Evolutionary conservation across 2,329 filamentous ascomycete species (phyloP).

Genomic region (Metarhizium sp.): DNA sequence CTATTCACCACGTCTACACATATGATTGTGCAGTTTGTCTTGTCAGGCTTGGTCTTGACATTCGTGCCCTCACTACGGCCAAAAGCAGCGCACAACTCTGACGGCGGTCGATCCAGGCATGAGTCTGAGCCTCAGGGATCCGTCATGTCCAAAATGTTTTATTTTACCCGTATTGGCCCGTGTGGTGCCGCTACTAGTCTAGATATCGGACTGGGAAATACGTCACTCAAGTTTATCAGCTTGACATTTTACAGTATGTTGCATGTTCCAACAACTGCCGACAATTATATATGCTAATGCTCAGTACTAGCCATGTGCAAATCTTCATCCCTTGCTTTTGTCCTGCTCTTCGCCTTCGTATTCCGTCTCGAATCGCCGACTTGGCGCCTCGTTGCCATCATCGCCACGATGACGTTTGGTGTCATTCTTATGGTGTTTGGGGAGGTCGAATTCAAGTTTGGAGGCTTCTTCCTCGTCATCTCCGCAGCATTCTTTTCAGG

Average conservation of each 20-base stretch:
- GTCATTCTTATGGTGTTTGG: constrained; percentile 98
- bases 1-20: constrained; percentile 92
- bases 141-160: constrained; percentile 85
- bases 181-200: constrained; percentile 89
- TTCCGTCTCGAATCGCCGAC: constrained; percentile 88
- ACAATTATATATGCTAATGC: constrained; percentile 12
- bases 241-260: constrained; percentile 85
- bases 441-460: constrained; percentile 77
- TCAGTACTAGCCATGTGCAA: constrained; percentile 76
- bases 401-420: constrained; percentile 82
- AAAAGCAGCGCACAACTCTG: constrained; percentile 35
- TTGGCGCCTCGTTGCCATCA: constrained; percentile 76
- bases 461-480: constrained; percentile 89
- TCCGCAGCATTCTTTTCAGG: constrained; percentile 90
- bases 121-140: constrained; percentile 44
- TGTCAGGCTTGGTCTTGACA: constrained; percentile 70
- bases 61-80: constrained; percentile 77
- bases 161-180: constrained; percentile 81
- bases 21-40: constrained; percentile 87
- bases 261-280: no score
- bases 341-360: constrained; percentile 87
- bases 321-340: constrained; percentile 90
- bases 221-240: constrained; percentile 89
- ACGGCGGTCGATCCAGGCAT: constrained; percentile 40
- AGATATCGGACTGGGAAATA: constrained; percentile 94